Evolutionary conservation across 2,329 filamentous ascomycete genomes (phyloP).

Genomic region (Aspergillus fijiensis): DNA sequence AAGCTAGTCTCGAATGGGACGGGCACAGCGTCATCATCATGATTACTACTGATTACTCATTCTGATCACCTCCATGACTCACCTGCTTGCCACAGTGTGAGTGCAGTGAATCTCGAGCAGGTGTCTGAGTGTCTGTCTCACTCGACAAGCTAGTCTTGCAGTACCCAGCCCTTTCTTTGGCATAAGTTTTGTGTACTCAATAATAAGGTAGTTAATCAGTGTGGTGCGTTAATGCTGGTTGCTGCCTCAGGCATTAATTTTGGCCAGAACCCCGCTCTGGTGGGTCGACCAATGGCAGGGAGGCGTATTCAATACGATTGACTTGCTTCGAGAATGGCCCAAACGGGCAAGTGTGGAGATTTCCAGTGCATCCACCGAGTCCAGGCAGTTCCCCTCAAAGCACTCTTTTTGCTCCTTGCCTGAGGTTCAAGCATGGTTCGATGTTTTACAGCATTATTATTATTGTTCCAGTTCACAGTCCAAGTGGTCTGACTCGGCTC

Average conservation of each 20-base stretch:
- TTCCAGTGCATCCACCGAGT: too few relatives aligned
- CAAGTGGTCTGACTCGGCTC: constrained; percentile 8
- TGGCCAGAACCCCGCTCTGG: neutral
- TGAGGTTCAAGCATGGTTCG: neutral
- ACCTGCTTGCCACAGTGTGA: neutral
- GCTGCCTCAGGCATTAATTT: too few relatives aligned
- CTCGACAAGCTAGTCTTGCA: too few relatives aligned
- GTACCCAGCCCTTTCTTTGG: too few relatives aligned
- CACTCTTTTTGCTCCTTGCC: neutral
- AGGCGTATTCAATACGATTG: constrained; percentile 7
- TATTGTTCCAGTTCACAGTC: too few relatives aligned
- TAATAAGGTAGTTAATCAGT: too few relatives aligned
- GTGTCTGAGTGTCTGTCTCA: too few relatives aligned
- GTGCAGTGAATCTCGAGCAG: neutral
- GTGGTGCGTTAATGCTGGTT: too few relatives aligned
- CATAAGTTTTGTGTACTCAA: too few relatives aligned
- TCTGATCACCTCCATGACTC: neutral
- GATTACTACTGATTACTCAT: neutral
- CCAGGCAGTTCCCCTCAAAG: neutral
- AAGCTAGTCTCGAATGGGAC: neutral
- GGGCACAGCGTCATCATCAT: constrained; percentile 1
- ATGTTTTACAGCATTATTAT: neutral
- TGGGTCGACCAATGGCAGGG: neutral
- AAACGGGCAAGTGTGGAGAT: neutral
- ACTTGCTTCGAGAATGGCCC: neutral